Evolutionary conservation across 306 rosid genomes (phyloP), one percentile per base, ranked within the genome.

Genomic region (Quercus parvula): DNA sequence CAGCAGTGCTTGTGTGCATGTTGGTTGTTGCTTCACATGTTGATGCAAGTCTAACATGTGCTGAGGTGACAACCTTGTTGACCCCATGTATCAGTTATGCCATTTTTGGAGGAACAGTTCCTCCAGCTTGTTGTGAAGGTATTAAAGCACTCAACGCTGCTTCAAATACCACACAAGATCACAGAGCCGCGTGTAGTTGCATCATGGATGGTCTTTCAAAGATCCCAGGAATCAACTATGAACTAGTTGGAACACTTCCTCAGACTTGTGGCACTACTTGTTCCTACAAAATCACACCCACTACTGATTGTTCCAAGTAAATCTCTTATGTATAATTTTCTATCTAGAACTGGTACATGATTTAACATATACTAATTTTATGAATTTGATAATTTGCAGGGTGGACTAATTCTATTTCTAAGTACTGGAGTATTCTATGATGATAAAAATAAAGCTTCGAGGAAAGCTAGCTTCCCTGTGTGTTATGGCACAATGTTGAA

Each of bases 271-370:
- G 86, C 46, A 79, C 92, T 63, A 70, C 74, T 12, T 80, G 92
- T 55, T 90, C 98, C 35, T 81, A 25, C 85, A 86, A 82, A 87
- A 84, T 93, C 49, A 89, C 90, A 62, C 94, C 98, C 18, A 61
- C 88, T 77, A 91, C 97, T 38, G 62, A 93, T 19, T 93, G 98
- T 84, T 69, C 88, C 52, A 75, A 46, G 92, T 87, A 75, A 71
- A 73, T 27, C 41, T 55, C 51, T 24, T 20, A 2, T 49, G 11
- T 13, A 49, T 49, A 13, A 41, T 41, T 41, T 2, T 41, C 46
- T 41, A 8, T 41, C 0, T 8, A 41, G 46, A 41, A 18, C 18
- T 24, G 25, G 2, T 46, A 12, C 12, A 67, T 8, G 49, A 17
- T 67, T 18, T 3, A 2, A 18, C 11, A 49, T 49, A 55, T 61